Evolutionary conservation across 352 stramenopile genomes (phyloP).

Genomic region (Globisporangium yorkense): DNA sequence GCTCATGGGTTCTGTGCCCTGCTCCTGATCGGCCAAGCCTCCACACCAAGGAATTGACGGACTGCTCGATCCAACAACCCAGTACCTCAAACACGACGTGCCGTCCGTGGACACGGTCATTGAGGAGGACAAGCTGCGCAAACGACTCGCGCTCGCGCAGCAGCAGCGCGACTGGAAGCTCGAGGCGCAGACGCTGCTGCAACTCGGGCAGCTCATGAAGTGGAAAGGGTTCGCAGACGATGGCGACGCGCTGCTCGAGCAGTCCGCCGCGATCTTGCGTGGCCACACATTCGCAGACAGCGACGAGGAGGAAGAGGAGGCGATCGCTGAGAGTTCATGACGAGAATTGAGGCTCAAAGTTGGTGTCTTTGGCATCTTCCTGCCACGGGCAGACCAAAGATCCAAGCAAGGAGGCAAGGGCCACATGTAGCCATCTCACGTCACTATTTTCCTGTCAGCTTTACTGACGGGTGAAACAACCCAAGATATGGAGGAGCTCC

Average conservation of each 20-base stretch:
- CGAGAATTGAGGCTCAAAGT: too few relatives aligned
- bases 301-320: constrained; percentile 5
- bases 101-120: constrained; percentile 63
- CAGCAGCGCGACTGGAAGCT: constrained; percentile 50
- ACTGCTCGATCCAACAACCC: background rate
- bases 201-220: constrained; percentile 73
- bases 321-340: too few relatives aligned
- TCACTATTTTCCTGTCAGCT: background rate
- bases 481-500: background rate
- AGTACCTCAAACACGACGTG: constrained; percentile 70
- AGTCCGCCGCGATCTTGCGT: constrained; percentile 47
- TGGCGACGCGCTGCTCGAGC: constrained; percentile 41
- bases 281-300: constrained; percentile 44
- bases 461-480: background rate
- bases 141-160: constrained; percentile 39
- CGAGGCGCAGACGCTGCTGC: constrained; percentile 53
- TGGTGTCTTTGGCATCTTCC: too few relatives aligned
- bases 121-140: constrained; percentile 65
- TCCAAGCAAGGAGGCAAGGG: too few relatives aligned
- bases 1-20: too few relatives aligned
- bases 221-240: constrained; percentile 49
- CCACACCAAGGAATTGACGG: background rate
- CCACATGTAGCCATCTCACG: background rate
- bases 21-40: background rate
- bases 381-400: too few relatives aligned